A percentile compares a stretch with the other conserved stretches of the same genome.
Conservation (phyloP, 495 filamentous ascomycete genomes). For the Penicillium flavigenum region DNA sequence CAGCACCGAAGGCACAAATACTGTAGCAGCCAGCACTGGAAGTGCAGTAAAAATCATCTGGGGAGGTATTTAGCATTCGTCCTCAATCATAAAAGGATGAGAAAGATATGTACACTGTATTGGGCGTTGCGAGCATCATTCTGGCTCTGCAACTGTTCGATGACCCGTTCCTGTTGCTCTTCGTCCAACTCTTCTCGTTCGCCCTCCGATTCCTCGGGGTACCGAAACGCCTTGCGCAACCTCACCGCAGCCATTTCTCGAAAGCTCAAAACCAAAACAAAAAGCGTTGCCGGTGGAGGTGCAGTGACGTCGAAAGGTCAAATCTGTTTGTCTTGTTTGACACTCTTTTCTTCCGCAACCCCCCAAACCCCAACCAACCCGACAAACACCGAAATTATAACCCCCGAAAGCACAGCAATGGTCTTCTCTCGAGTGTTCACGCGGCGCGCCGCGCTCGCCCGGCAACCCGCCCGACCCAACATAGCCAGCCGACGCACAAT, state of each 20-base stretch:
- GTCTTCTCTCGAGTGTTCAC: constrained; percentile 16
- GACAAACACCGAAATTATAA: neutral
- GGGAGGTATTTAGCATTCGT: constrained; percentile 12
- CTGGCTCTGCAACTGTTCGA: constrained; percentile 53
- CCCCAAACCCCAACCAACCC: neutral
- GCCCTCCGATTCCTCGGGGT: constrained; percentile 55
- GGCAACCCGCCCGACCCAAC: constrained; percentile 14
- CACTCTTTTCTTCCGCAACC: constrained; percentile 10
- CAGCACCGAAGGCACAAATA: constrained; percentile 55
- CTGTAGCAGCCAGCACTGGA: constrained; percentile 48
- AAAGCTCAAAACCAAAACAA: neutral
- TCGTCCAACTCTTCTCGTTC: constrained; percentile 60
- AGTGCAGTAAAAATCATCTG: constrained; percentile 58
- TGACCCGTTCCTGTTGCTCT: constrained; percentile 74
- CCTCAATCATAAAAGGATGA: neutral
- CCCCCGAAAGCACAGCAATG: constrained; percentile 12
- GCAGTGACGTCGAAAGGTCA: constrained; percentile 13
- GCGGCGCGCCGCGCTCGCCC: constrained; percentile 22
- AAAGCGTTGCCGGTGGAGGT: neutral
- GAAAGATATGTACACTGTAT: constrained; percentile 49
- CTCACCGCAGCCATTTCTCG: constrained; percentile 49
- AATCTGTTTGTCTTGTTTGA: constrained; percentile 41
- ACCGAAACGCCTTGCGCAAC: constrained; percentile 61
- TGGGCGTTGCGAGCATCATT: constrained; percentile 58
- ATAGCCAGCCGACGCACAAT: constrained; percentile 41